Percentiles rank a stretch among this genome's conserved stretches.
Evolutionary conservation across 129 eudicot species (phyloP).

Genomic region (Calendula officinalis): DNA sequence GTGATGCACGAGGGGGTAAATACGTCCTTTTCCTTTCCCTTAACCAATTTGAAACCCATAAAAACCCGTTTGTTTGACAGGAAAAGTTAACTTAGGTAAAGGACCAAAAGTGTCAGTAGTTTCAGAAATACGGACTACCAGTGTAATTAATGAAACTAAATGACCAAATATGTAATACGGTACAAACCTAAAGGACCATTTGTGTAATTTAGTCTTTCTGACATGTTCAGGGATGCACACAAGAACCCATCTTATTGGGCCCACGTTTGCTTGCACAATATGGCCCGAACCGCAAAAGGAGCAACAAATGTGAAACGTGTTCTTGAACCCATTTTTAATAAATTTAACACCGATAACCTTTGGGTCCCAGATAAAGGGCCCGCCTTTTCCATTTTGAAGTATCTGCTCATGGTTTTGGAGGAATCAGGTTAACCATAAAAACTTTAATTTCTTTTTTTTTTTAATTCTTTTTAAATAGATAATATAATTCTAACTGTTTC

Average conservation of each 20-base stretch:
- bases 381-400: constrained; percentile 62
- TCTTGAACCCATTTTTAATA: constrained; percentile 69
- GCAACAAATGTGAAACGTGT: constrained; percentile 71
- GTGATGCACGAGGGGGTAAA: too few relatives aligned
- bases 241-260: constrained; percentile 78
- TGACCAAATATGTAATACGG: too few relatives aligned
- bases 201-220: neutral
- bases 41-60: too few relatives aligned
- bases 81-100: too few relatives aligned
- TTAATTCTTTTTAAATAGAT: too few relatives aligned
- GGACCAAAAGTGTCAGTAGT: too few relatives aligned
- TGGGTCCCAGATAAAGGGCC: constrained; percentile 48
- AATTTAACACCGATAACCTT: constrained; percentile 58
- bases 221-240: constrained; percentile 48
- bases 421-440: constrained; percentile 53
- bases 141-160: too few relatives aligned
- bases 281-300: constrained; percentile 65
- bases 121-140: too few relatives aligned
- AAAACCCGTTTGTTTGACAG: too few relatives aligned
- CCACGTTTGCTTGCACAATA: constrained; percentile 66
- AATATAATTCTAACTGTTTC: neutral
- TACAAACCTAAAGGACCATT: too few relatives aligned
- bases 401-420: constrained; percentile 57
- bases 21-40: too few relatives aligned
- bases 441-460: too few relatives aligned